Conservation (phyloP, 352 stramenopile genomes). For the Globisporangium spiculum region DNA sequence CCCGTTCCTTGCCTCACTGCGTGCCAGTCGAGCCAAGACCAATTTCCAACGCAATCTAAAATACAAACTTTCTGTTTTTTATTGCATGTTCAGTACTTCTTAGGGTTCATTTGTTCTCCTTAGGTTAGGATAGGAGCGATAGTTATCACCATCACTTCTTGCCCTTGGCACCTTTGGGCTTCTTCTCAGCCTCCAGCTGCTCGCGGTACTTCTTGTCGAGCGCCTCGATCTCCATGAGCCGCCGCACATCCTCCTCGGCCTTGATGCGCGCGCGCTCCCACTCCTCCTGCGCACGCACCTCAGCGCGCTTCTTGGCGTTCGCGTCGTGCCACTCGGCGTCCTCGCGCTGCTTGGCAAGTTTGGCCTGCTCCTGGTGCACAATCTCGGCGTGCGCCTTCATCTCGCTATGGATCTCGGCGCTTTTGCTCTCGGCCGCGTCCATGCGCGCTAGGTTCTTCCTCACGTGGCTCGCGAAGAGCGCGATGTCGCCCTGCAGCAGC, state of each 20-base stretch:
- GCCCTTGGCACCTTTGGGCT: constrained; percentile 43
- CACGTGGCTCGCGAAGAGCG: constrained; percentile 34
- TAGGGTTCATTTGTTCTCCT: neutral
- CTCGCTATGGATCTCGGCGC: constrained; percentile 18
- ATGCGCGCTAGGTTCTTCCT: constrained; percentile 42
- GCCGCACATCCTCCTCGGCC: constrained; percentile 43
- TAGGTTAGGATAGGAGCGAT: no score
- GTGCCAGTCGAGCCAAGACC: neutral
- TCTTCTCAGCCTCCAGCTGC: constrained; percentile 39
- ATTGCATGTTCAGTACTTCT: neutral
- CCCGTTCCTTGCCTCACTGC: neutral
- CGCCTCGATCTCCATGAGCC: constrained; percentile 48
- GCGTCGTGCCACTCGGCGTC: constrained; percentile 53
- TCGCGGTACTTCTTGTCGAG: constrained; percentile 58
- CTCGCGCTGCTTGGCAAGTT: constrained; percentile 33
- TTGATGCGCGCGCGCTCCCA: constrained; percentile 40
- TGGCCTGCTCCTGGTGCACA: constrained; percentile 29
- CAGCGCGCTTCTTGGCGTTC: constrained; percentile 44
- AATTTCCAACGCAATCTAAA: constrained; percentile 6
- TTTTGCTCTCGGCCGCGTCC: constrained; percentile 28
- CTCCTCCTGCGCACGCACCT: constrained; percentile 45
- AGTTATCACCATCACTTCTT: constrained; percentile 38
- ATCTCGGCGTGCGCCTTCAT: constrained; percentile 27
- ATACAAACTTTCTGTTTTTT: constrained; percentile 7
- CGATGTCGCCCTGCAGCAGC: constrained; percentile 44